Conservation (phyloP, 805 yeast genomes). For the Wickerhamomyces xylosicus region DNA sequence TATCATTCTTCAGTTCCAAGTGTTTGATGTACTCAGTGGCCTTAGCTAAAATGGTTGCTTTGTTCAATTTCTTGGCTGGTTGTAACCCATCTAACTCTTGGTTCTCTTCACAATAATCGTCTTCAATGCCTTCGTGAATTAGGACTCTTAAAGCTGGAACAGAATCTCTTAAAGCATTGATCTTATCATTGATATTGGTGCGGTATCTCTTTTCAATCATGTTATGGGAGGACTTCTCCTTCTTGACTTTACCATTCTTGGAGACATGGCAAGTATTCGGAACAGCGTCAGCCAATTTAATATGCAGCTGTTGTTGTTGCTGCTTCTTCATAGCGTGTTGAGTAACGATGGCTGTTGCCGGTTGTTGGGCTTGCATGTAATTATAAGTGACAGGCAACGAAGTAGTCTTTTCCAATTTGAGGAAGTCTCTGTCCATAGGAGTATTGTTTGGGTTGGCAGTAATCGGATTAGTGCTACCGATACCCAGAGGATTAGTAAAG, state of each 20-base stretch:
- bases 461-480: no score
- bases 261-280: constrained; percentile 15
- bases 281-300: constrained; percentile 15
- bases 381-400: neutral
- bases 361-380: neutral
- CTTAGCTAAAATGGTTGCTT: constrained; percentile 66
- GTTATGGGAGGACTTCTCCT: constrained; percentile 56
- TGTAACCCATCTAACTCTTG: constrained; percentile 62
- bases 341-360: constrained; percentile 10
- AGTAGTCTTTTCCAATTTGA: neutral
- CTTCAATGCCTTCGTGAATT: constrained; percentile 39
- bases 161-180: constrained; percentile 49
- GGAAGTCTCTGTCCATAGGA: neutral
- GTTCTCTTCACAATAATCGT: constrained; percentile 43
- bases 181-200: constrained; percentile 61
- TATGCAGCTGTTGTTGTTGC: constrained; percentile 4
- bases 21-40: constrained; percentile 74
- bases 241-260: constrained; percentile 18
- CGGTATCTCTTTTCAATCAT: constrained; percentile 66
- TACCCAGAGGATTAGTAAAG: neutral
- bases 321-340: constrained; percentile 2
- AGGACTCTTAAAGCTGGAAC: constrained; percentile 50
- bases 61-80: constrained; percentile 69
- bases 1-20: constrained; percentile 50
- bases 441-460: neutral